phyloP scores from a whole-genome alignment of 768 basidiomycete species.

The Suillus placidus region DNA sequence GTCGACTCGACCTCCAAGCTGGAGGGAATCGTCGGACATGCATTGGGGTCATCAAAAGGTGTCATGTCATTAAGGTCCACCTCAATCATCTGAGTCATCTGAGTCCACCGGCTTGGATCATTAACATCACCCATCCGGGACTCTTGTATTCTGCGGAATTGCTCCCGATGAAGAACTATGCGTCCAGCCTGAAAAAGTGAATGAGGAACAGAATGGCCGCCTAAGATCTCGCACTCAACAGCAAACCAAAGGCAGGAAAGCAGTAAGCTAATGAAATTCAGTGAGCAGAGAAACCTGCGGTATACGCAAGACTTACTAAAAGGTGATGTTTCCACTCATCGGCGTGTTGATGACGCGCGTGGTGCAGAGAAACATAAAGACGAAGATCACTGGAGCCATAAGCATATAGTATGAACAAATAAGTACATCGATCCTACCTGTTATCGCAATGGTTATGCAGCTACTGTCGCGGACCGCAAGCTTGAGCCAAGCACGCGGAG shows the following conservation, averaged over 20 bases:
- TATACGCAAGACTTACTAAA: constrained; percentile 19
- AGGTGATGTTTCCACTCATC: constrained; percentile 24
- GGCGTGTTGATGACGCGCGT: constrained; percentile 14
- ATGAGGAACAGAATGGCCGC: not conserved
- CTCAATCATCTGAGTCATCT: not conserved
- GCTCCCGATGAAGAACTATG: not conserved
- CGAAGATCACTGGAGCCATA: constrained; percentile 15
- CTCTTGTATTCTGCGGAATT: not conserved
- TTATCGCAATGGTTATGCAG: constrained; percentile 12
- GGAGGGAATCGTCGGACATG: not conserved
- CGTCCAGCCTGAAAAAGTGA: not conserved
- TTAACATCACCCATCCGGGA: not conserved
- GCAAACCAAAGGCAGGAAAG: not conserved
- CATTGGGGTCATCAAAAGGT: not conserved
- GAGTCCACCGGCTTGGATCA: not conserved
- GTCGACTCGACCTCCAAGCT: not conserved
- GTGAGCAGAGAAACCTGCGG: not conserved
- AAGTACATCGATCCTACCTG: constrained; percentile 12
- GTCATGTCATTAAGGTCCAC: not conserved
- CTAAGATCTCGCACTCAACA: not conserved
- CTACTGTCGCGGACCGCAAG: constrained; percentile 19
- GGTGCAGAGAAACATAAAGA: constrained; percentile 23
- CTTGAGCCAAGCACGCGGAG: not conserved
- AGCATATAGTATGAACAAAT: not conserved
- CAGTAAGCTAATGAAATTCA: not conserved